Evolutionary conservation across 805 yeast species (phyloP), one percentile per base, ranked within the genome.

Genomic region (Lachancea kluyveri): DNA sequence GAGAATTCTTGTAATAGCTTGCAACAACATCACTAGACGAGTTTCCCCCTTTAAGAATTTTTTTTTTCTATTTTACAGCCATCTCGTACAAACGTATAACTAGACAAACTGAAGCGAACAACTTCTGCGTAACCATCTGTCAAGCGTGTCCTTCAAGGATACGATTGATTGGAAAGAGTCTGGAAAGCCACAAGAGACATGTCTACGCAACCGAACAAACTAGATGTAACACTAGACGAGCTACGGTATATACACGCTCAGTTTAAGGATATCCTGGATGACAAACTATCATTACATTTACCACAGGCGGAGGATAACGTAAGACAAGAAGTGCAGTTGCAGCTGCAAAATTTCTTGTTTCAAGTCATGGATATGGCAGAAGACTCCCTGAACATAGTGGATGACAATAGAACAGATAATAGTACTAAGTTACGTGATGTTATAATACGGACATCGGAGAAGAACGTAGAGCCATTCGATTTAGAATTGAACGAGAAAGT

Each of bases 381-480:
- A 28, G 59, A 66, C 36, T 73, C 78, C 6, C 41, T 85, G 40
- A 62, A 69, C 1, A 64, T 85, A 10, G 80, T 76, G 46, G 88
- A 83, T 5, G 49, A 46, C 17, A 67, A 66, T 25, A 48, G 64
- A 42, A n/a, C n/a, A n/a, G n/a, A n/a, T n/a, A 44, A 60, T 4
- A 37, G 40, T 1, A 52, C 40, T 8, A 42, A 45, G 10, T 30
- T 57, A 8, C 32, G 45, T 7, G 47, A 43, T 22, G 26, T 45
- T 16, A 38, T 41, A 15, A 37, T 29, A 17, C 41, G 40, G 26
- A 45, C 48, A 5, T 45, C 45, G 26, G 41, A 43, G 22, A 40
- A 37, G 24, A 47, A 68, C 36, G 67, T 75, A 6, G 92, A 79
- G 50, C 86, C 88, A 1, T 81, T 79, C 53, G 90, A 84, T 48